Percentiles rank a stretch among this genome's conserved stretches.
Evolutionary conservation across 257 asterid genomes (phyloP).

Genomic region (Osmanthus fragrans): DNA sequence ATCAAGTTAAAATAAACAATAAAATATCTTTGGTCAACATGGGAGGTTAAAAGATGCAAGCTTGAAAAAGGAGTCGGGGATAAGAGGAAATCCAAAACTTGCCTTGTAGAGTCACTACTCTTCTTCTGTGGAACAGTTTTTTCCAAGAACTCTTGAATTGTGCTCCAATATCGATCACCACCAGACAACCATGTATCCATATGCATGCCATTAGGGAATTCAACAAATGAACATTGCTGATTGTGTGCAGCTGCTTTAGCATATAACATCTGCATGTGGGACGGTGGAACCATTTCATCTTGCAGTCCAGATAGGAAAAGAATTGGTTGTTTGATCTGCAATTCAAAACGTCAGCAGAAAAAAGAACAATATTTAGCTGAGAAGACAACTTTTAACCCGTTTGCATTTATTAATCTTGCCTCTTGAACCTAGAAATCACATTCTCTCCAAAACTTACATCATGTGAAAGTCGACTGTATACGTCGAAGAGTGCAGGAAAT

Average conservation of each 20-base stretch:
- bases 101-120: conserved; percentile 48
- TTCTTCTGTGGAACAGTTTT: conserved; percentile 55
- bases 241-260: conserved; percentile 95
- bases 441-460: not conserved
- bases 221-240: conserved; percentile 63
- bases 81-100: conserved; percentile 26
- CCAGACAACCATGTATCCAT: conserved; percentile 97
- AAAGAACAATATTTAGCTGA: conserved; percentile 1
- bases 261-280: conserved; percentile 88
- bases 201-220: conserved; percentile 92
- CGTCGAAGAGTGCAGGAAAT: not conserved
- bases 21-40: not conserved
- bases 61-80: conserved; percentile 3
- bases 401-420: not conserved
- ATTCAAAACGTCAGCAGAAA: conserved; percentile 19
- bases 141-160: conserved; percentile 66
- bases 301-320: conserved; percentile 91
- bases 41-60: conserved; percentile 1
- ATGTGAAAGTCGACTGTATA: not conserved
- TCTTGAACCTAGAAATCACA: not conserved
- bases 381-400: not conserved
- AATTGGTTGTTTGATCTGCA: conserved; percentile 83
- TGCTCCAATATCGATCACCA: conserved; percentile 89
- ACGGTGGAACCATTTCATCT: conserved; percentile 97
- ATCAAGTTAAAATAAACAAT: conserved; percentile 16